Conservation (phyloP, 2,329 filamentous ascomycete genomes). For the Epichloe glyceriae region DNA sequence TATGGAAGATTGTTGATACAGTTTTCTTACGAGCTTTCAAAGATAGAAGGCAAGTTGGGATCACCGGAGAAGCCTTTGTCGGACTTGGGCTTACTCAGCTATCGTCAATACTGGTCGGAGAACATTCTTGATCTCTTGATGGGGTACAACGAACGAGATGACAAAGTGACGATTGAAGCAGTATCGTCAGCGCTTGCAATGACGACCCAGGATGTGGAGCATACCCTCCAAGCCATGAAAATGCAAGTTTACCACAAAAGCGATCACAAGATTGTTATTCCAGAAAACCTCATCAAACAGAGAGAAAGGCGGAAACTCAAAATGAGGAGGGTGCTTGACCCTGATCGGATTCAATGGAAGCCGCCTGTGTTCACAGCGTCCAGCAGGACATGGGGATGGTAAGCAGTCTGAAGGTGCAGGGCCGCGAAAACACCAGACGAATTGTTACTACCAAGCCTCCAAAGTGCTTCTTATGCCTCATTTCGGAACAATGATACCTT, state of each 20-base stretch:
- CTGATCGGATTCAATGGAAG: constrained; percentile 79
- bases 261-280: constrained; percentile 90
- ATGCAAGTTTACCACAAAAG: constrained; percentile 95
- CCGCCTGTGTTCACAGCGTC: constrained; percentile 88
- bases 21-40: constrained; percentile 93
- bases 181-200: constrained; percentile 72
- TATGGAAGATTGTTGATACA: constrained; percentile 90
- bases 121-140: constrained; percentile 81
- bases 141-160: constrained; percentile 52
- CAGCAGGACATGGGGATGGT: constrained; percentile 93
- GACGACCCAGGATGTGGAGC: constrained; percentile 95
- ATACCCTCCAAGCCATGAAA: constrained; percentile 84
- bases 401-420: constrained; percentile 9
- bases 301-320: constrained; percentile 72
- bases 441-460: too few species aligned
- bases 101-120: constrained; percentile 96
- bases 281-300: constrained; percentile 67
- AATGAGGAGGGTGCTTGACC: constrained; percentile 62
- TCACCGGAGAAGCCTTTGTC: constrained; percentile 94
- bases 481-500: too few species aligned
- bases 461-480: too few species aligned
- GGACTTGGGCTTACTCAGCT: constrained; percentile 83
- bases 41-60: constrained; percentile 87
- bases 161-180: constrained; percentile 72
- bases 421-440: neutral